Base-by-base conservation (phyloP, 331 rosid genomes). In the Quercus phellos region DNA sequence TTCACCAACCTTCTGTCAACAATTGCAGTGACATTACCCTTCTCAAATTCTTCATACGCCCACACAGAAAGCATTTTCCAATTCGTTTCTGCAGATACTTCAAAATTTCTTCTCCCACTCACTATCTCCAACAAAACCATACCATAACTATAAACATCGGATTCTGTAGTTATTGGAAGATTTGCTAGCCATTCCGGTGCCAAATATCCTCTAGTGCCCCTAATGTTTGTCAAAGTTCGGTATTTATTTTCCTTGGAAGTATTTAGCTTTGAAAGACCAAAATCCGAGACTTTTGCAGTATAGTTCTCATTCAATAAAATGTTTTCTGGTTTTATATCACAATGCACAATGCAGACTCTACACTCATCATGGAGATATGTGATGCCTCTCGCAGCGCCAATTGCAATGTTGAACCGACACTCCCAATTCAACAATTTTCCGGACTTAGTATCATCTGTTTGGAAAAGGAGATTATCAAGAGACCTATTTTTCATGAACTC, bases 361-460 rank as follows among this genome's bases (percentile, higher is more conserved):
- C 86, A 83, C 78, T 83, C 84, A 51, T 83, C 87, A 26, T 83
- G 87, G 64, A 83, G 81, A 72, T 83, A 83, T 21, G 84, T 67
- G 69, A 83, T 55, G 27, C 81, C 87, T 73, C 58, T 71, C 6
- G 87, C 84, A 34, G 81, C 74, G 24, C 84, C 84, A 0, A 80
- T 54, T 4, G 87, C 84, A 21, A 84, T 84, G 67, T 68, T 80
- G 74, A 77, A 84, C 4, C 87, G 66, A 21, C 55, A 29, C 18
- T 55, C 80, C 87, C 84, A 84, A 50, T 53, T 74, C 82, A 84
- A 61, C 38, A 69, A 71, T 17, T 84, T 84, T 0, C 79, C 71
- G 11, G 81, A 38, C 32, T 8, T 38, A 8, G 46, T 50, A 11
- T 70, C 68, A 14, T 72, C 77, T 34, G 21, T 26, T 43, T 19